A percentile compares a stretch with the other conserved stretches of the same genome.
These are phyloP conservation scores for Nothophytophthora sp. DNA, from an alignment of 352 stramenopile species.

Conservation along the genomic window DNA sequence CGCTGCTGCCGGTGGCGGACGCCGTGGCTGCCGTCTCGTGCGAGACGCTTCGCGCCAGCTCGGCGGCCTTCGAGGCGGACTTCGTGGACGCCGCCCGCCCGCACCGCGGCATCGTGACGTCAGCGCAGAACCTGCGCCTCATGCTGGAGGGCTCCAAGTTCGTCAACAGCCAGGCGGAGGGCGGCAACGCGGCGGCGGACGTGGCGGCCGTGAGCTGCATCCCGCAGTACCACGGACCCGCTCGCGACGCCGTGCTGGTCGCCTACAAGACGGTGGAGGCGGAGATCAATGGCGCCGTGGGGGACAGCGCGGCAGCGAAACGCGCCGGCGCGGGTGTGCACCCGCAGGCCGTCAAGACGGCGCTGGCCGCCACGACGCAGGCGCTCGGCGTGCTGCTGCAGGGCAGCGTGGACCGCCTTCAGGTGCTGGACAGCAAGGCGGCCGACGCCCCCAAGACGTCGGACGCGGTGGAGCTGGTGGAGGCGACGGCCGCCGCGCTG, in stretches of 20 bases:
- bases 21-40: slow-evolving; percentile 83
- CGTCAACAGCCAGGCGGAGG: slow-evolving; percentile 57
- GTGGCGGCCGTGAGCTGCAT: slow-evolving; percentile 58
- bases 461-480: slow-evolving; percentile 55
- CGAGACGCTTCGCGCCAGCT: slow-evolving; percentile 66
- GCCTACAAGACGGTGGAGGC: slow-evolving; percentile 74
- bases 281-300: slow-evolving; percentile 63
- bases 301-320: slow-evolving; percentile 26
- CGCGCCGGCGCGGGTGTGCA: slow-evolving; percentile 41
- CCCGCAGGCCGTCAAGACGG: slow-evolving; percentile 65
- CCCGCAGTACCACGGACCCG: slow-evolving; percentile 85
- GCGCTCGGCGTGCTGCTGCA: slow-evolving; percentile 57
- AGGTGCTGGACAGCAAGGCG: slow-evolving; percentile 18
- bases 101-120: slow-evolving; percentile 88
- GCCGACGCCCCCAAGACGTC: slow-evolving; percentile 15
- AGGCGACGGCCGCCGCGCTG: slow-evolving; percentile 39
- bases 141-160: slow-evolving; percentile 91
- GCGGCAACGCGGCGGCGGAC: slow-evolving; percentile 12
- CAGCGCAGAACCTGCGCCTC: slow-evolving; percentile 79
- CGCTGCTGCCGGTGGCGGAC: slow-evolving; percentile 67
- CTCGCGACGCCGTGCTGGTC: slow-evolving; percentile 60
- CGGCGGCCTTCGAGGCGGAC: slow-evolving; percentile 81
- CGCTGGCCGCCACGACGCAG: slow-evolving; percentile 54
- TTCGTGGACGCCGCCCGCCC: slow-evolving; percentile 80
- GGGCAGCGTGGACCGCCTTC: slow-evolving; percentile 57